Evolutionary conservation across 176 grass and related monocot genomes (phyloP), one percentile per base, ranked within the genome.

Genomic region (Oryza officinalis): DNA sequence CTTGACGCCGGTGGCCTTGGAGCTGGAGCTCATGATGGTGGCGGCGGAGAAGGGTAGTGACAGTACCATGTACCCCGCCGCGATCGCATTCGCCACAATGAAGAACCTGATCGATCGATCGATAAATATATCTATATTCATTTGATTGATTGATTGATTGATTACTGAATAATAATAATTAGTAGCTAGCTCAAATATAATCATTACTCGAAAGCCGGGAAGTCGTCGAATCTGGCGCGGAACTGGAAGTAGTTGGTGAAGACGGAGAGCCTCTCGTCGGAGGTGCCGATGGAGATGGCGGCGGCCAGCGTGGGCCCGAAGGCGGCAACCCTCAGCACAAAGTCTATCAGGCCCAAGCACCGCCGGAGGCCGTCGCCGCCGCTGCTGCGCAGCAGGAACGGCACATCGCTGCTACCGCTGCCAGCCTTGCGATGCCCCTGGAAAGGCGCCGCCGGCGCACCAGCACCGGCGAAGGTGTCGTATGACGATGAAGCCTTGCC

Each of bases 221-320:
- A 94, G 84, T 97, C 92, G 67, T 89, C 80, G 82, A 83, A 97
- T 60, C 92, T 75, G 13, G 92, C 92, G 18, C 80, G 92, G 75
- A 97, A 97, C 88, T 97, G 90, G 82, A 93, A 91, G 78, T 74
- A 82, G 71, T 91, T 63, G n/a, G 95, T 98, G 95, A 94, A 93
- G 63, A 98, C 88, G 37, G 90, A 89, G 1, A 94, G 86, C 6
- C 76, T 86, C 88, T 95, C 90, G 52, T 91, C 63, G 27, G 92
- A 80, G 5, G 92, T 98, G 26, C 82, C 95, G 37, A 85, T 93
- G 31, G 92, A 37, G 52, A 98, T 90, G 84, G 90, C 90, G 0
- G 92, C 95, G 3, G 92, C 92, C 20, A 98, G 88, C 50, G 88
- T 90, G 2, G 92, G 32, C 0, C 86, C 95, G 6, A 98, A 82